These are phyloP conservation scores for Teunomyces tritomae DNA, from an alignment of 805 yeast species.

Conservation along the genomic window DNA sequence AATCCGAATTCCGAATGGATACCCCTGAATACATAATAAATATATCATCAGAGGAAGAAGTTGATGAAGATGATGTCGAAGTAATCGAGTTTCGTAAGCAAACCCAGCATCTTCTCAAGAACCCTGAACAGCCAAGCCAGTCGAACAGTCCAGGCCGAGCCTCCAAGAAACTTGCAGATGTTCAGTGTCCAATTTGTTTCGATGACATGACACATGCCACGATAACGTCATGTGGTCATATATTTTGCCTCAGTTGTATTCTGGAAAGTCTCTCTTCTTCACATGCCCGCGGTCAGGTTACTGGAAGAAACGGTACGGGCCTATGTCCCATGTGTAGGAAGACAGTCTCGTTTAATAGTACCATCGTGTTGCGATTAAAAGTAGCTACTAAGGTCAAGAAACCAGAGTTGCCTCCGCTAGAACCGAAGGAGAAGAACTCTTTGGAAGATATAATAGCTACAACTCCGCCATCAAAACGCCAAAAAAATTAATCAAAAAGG, in stretches of 20 bases:
- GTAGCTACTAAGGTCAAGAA: constrained; percentile 6
- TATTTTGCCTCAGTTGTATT: constrained; percentile 42
- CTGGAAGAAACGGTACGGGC: constrained; percentile 37
- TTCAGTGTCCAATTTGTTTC: constrained; percentile 45
- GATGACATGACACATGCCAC: constrained; percentile 41
- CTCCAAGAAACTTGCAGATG: constrained; percentile 33
- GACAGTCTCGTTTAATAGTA: constrained; percentile 36
- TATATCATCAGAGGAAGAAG: constrained; percentile 14
- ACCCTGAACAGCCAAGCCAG: constrained; percentile 16
- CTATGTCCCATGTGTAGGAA: constrained; percentile 45
- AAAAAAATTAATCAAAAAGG: neutral
- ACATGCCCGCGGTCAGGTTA: constrained; percentile 41
- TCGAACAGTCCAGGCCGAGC: constrained; percentile 14
- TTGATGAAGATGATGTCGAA: constrained; percentile 34
- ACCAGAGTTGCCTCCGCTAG: constrained; percentile 14
- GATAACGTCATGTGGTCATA: constrained; percentile 42
- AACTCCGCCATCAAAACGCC: neutral
- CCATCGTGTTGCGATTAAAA: constrained; percentile 20
- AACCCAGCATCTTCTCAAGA: constrained; percentile 31
- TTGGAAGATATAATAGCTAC: neutral
- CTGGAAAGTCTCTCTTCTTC: constrained; percentile 40
- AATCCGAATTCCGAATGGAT: constrained; percentile 1
- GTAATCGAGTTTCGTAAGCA: constrained; percentile 37
- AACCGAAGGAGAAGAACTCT: neutral
- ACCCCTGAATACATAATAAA: constrained; percentile 8